A percentile compares a stretch with the other conserved stretches of the same genome.
Evolutionary conservation across 805 yeast species (phyloP).

Genomic region (Candida ulmi): DNA sequence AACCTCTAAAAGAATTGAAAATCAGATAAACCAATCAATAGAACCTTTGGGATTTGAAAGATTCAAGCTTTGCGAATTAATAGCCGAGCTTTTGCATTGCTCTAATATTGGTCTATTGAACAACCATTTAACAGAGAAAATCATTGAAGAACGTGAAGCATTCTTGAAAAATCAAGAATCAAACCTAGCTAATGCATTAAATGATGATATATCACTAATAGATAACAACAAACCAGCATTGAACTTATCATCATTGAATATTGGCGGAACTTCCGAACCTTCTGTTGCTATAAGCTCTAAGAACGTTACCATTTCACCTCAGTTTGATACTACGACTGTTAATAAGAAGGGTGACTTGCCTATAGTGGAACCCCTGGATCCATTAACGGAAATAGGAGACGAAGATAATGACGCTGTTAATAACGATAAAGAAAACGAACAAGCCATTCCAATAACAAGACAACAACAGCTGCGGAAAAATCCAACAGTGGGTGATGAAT

Average conservation of each 20-base stretch:
- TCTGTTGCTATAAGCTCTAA: slow-evolving; percentile 23
- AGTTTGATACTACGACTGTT: slow-evolving; percentile 10
- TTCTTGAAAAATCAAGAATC: slow-evolving; percentile 13
- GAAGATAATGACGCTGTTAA: background rate
- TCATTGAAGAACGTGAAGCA: slow-evolving; percentile 36
- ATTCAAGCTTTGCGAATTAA: slow-evolving; percentile 86
- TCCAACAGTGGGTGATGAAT: slow-evolving; percentile 65
- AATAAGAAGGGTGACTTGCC: slow-evolving; percentile 11
- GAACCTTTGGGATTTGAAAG: slow-evolving; percentile 90
- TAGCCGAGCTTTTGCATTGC: slow-evolving; percentile 93
- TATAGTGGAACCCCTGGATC: slow-evolving; percentile 1
- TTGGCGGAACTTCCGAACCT: slow-evolving; percentile 25
- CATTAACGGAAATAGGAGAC: background rate
- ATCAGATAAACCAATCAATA: slow-evolving; percentile 49
- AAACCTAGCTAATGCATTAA: slow-evolving; percentile 20
- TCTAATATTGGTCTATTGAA: slow-evolving; percentile 91
- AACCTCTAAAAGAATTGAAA: slow-evolving; percentile 26
- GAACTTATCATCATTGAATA: slow-evolving; percentile 19
- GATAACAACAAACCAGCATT: slow-evolving; percentile 4
- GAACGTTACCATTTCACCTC: slow-evolving; percentile 21
- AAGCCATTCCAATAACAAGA: slow-evolving; percentile 4
- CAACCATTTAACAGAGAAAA: slow-evolving; percentile 63
- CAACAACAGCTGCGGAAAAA: slow-evolving; percentile 36
- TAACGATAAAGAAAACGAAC: background rate
- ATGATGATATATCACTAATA: slow-evolving; percentile 18